Evolutionary conservation across 139 green algal species (phyloP), one percentile per base, ranked within the genome.

Genomic region (Parachlorella kessleri): DNA sequence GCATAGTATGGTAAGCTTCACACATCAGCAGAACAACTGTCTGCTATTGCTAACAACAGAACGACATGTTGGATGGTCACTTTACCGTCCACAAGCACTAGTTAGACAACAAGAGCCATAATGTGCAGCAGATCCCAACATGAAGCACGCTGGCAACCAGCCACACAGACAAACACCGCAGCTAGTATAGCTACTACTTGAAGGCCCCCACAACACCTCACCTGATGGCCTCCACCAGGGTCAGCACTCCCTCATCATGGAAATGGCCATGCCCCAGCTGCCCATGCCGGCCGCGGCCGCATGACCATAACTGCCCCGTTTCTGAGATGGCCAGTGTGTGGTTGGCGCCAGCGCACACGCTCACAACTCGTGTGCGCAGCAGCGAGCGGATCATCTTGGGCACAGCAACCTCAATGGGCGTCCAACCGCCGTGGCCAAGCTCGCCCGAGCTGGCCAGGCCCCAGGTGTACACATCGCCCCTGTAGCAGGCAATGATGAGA

Each of bases 281-380:
- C 53, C 84, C 84, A 35, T 93, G 69, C 4, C 82, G 68, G n/a
- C 91, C 91, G 14, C 86, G 79, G 14, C 93, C 93, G 59, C 91
- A 96, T 24, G 83, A 90, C 88, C 89, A 97, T 28, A 97, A 75
- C 4, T 83, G 76, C 23, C 94, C 94, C 3, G 55, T 79, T 67
- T 92, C 85, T 0, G 78, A 89, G 64, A 96, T 93, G n/a, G 91
- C 93, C 14, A 96, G 77, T 1, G 92, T 94, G 86, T 97, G 93
- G 59, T 88, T 90, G n/a, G 83, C 77, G 6, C 93, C 93, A 33
- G 81, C 83, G 42, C 83, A 88, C 7, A 95, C 87, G 6, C 82
- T 91, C 28, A 95, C 89, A n/a, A 94, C 90, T n/a, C 90, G 86
- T 2, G 88, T 84, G 48, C 82, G 71, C 53, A 71, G 55, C 37